phyloP scores from a whole-genome alignment of 495 filamentous ascomycete species.

The Monascus purpureus region DNA sequence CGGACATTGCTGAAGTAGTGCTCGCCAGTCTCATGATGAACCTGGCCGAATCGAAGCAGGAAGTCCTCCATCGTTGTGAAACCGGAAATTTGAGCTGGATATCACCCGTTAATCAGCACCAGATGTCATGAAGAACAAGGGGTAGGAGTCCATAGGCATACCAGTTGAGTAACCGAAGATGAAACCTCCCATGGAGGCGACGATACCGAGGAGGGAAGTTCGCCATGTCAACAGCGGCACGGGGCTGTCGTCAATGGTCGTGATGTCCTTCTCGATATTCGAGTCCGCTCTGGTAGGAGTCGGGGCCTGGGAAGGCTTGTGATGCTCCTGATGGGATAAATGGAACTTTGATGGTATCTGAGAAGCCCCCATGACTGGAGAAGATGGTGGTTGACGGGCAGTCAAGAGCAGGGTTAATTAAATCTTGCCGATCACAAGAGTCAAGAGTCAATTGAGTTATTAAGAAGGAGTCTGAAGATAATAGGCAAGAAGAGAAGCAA shows the following conservation, averaged over 20 bases:
- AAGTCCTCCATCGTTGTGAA: conserved; percentile 49
- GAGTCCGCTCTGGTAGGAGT: conserved; percentile 27
- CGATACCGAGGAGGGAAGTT: conserved; percentile 35
- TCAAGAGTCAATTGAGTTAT: too few relatives aligned
- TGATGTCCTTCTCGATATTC: conserved; percentile 24
- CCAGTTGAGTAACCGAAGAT: conserved; percentile 65
- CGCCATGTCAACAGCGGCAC: conserved; percentile 35
- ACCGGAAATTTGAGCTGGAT: conserved; percentile 39
- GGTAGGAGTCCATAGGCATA: conserved; percentile 6
- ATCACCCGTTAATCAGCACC: neutral
- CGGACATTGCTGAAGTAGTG: conserved; percentile 41
- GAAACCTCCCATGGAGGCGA: conserved; percentile 58
- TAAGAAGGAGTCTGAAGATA: too few relatives aligned
- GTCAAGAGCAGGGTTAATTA: too few relatives aligned
- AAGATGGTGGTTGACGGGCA: too few relatives aligned
- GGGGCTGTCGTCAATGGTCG: conserved; percentile 29
- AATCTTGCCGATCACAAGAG: too few relatives aligned
- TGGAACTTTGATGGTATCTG: too few relatives aligned
- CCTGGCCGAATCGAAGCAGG: conserved; percentile 31
- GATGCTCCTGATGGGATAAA: too few relatives aligned
- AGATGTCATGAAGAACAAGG: neutral
- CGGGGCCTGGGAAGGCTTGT: too few relatives aligned
- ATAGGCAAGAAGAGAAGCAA: too few relatives aligned
- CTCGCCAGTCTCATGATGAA: conserved; percentile 14
- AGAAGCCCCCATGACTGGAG: too few relatives aligned